Evolutionary conservation across 495 filamentous ascomycete genomes (phyloP), one percentile per base, ranked within the genome.

Genomic region (Aspergillus taichungensis): DNA sequence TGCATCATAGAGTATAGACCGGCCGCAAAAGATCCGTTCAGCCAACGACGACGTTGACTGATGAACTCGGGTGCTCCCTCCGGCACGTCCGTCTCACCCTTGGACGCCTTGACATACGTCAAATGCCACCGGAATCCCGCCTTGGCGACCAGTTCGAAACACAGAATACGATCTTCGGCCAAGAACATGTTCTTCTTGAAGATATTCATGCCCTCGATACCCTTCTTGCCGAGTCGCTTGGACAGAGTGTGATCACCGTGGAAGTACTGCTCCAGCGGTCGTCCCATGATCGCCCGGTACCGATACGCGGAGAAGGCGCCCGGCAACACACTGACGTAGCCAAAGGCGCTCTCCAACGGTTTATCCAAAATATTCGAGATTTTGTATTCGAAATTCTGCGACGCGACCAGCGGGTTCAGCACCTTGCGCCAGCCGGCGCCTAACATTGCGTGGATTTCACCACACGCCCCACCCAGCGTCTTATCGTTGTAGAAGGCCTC

Each of bases 101-200:
- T 98, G 51, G 92, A 91, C 6, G 92, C 83, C 71, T 96, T 95
- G 68, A 98, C 90, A 60, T 97, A 98, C 42, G 86, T 90, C 56
- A 96, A 62, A 76, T 97, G 92, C 92, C 92, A 98, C 64, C 95
- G 97, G 53, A 88, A 91, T 41, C 92, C 92, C 12, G 92, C 90
- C 68, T 97, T 98, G 50, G 91, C 92, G 42, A 96, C 92, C 59
- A 98, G 72, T 61, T 98, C 92, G 74, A 98, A 98, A 71, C 92
- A 98, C 35, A 98, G 77, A 72, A 98, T 98, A 75, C 92, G 88
- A 79, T 98, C 92, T 68, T 98, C 92, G 56, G 92, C 92, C 75
- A 98, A 86, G 76, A 97, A 98, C 92, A 98, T 97, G 77, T 98
- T 98, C 78, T 98, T 98, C 74, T 98, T 97, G 81, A 98, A 97